Percentiles rank a stretch among this genome's conserved stretches.
Conservation (phyloP, 345 rosid species). For the Rhodamnia rubescens region DNA sequence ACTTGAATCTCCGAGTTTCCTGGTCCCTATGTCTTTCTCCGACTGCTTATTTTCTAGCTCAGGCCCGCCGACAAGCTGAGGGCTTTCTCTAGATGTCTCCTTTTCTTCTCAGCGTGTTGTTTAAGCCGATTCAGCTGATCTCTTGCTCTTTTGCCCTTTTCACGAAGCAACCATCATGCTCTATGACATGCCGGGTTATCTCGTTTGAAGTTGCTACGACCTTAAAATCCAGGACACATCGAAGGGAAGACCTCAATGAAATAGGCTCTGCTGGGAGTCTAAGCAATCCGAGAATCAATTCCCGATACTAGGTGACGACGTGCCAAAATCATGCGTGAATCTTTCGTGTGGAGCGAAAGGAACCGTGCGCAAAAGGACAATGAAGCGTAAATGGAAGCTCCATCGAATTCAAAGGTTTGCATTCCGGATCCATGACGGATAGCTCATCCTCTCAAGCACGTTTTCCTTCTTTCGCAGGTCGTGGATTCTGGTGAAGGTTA, state of each 20-base stretch:
- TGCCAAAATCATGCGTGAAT: not conserved
- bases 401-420: not conserved
- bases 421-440: not conserved
- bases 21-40: not conserved
- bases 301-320: not conserved
- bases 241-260: not conserved
- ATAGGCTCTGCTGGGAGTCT: not conserved
- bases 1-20: slow-evolving; percentile 1
- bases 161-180: not conserved
- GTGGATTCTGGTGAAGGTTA: not conserved
- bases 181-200: not conserved
- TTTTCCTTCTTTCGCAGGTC: not conserved
- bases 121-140: slow-evolving; percentile 26
- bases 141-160: not conserved
- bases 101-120: slow-evolving; percentile 29
- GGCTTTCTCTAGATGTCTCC: slow-evolving; percentile 25
- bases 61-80: slow-evolving; percentile 24
- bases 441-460: not conserved
- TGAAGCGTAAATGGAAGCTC: not conserved
- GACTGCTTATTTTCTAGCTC: not conserved
- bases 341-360: not conserved
- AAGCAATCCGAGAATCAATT: not conserved
- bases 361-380: too few relatives aligned
- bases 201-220: not conserved
- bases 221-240: not conserved